Evolutionary conservation across 257 asterid species (phyloP).

Genomic region (Linderniella brevidens): DNA sequence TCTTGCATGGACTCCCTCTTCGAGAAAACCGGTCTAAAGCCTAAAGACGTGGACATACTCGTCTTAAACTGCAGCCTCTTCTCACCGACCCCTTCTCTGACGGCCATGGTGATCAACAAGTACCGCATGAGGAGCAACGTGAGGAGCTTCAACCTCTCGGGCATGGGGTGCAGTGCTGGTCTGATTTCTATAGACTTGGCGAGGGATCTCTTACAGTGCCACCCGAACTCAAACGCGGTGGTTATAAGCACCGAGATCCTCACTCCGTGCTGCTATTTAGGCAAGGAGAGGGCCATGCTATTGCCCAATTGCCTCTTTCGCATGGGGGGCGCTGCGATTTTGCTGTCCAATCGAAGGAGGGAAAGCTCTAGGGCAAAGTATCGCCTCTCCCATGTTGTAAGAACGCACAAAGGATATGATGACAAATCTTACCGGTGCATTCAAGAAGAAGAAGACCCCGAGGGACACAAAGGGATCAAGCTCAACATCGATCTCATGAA

Average conservation of each 20-base stretch:
- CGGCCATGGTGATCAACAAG: constrained; percentile 53
- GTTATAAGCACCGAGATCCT: constrained; percentile 37
- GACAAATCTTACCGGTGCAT: constrained; percentile 39
- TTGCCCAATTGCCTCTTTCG: constrained; percentile 29
- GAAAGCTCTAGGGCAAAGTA: constrained; percentile 39
- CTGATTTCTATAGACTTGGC: constrained; percentile 41
- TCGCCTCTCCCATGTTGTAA: constrained; percentile 24
- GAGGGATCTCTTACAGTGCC: constrained; percentile 28
- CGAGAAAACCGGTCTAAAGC: constrained; percentile 22
- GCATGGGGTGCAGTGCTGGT: constrained; percentile 65
- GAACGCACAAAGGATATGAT: constrained; percentile 38
- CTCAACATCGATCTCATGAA: constrained; percentile 36
- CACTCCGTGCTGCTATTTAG: constrained; percentile 19
- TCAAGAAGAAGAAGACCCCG: constrained; percentile 36
- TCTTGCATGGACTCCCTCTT: constrained; percentile 36
- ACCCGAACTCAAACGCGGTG: constrained; percentile 35
- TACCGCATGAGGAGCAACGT: constrained; percentile 39
- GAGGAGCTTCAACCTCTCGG: constrained; percentile 43
- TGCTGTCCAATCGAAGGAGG: constrained; percentile 24
- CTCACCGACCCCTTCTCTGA: constrained; percentile 43
- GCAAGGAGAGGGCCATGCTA: constrained; percentile 37
- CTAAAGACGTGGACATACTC: constrained; percentile 28
- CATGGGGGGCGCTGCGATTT: constrained; percentile 35
- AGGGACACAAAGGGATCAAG: constrained; percentile 35
- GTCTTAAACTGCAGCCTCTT: constrained; percentile 39